A percentile compares a stretch with the other conserved stretches of the same genome.
These are phyloP conservation scores for Candida anglica DNA, from an alignment of 805 yeast species.

Conservation along the genomic window DNA sequence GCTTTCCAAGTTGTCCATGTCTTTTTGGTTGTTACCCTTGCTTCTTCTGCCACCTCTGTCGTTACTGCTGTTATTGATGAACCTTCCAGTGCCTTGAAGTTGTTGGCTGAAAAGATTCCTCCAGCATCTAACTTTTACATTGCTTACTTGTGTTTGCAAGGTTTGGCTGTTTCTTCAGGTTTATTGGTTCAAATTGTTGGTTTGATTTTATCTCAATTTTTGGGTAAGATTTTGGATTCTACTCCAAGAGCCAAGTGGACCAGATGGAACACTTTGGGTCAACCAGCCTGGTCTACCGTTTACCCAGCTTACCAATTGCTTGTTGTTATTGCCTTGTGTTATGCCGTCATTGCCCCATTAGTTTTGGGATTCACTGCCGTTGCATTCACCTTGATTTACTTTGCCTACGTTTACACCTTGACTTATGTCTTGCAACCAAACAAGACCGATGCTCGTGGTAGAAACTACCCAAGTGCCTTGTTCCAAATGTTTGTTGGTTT, in stretches of 20 bases:
- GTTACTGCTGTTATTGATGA: slow-evolving; percentile 62
- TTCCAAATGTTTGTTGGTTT: slow-evolving; percentile 70
- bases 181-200: slow-evolving; percentile 71
- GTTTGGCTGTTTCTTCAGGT: slow-evolving; percentile 75
- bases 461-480: slow-evolving; percentile 68
- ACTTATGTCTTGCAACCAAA: slow-evolving; percentile 59
- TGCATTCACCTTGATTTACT: slow-evolving; percentile 52
- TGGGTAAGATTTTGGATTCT: slow-evolving; percentile 69
- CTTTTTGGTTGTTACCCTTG: slow-evolving; percentile 75
- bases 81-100: slow-evolving; percentile 68
- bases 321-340: slow-evolving; percentile 67
- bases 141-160: slow-evolving; percentile 75
- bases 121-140: slow-evolving; percentile 90
- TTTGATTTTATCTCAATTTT: slow-evolving; percentile 63
- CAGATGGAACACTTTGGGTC: slow-evolving; percentile 59
- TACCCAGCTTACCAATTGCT: slow-evolving; percentile 78
- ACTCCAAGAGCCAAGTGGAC: slow-evolving; percentile 94
- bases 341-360: slow-evolving; percentile 76
- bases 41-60: slow-evolving; percentile 81
- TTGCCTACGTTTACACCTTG: slow-evolving; percentile 61
- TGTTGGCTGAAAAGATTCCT: slow-evolving; percentile 77
- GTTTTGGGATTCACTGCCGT: slow-evolving; percentile 63
- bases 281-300: slow-evolving; percentile 75
- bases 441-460: slow-evolving; percentile 62
- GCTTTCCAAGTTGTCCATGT: slow-evolving; percentile 90